phyloP scores from a whole-genome alignment of 176 grass and related monocot genomes.

The Pontederia paniculata region DNA sequence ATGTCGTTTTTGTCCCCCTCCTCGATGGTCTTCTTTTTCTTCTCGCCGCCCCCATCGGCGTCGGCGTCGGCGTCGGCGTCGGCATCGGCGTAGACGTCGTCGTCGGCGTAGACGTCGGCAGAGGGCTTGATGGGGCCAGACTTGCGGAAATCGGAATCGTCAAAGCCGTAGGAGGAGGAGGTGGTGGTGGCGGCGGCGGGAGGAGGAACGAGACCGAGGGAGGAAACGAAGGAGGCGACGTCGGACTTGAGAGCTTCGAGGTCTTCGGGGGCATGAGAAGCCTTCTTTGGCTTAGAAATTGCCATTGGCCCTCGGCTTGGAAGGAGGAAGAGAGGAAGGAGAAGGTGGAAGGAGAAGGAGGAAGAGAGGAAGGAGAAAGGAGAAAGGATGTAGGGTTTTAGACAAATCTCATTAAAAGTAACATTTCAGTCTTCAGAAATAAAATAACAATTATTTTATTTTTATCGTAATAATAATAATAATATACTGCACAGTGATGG shows the following conservation, averaged over 20 bases:
- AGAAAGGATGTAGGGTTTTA: not conserved
- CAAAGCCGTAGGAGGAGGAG: constrained; percentile 44
- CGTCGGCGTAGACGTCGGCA: constrained; percentile 17
- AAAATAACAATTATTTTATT: no score
- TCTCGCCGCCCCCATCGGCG: not conserved
- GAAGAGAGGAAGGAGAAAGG: constrained; percentile 8
- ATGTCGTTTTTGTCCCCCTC: not conserved
- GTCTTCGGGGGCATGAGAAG: constrained; percentile 19
- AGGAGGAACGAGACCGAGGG: constrained; percentile 45
- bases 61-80: not conserved
- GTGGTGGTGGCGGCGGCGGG: not conserved
- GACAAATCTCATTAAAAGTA: no score
- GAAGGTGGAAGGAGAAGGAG: constrained; percentile 16
- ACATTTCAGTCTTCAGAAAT: no score
- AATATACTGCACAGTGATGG: no score
- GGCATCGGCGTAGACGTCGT: constrained; percentile 9
- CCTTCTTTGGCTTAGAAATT: constrained; percentile 21
- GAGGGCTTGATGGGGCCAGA: constrained; percentile 38
- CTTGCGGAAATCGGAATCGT: constrained; percentile 88
- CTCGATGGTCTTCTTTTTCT: constrained; percentile 6
- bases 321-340: not conserved
- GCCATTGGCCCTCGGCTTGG: constrained; percentile 9
- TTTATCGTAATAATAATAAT: no score
- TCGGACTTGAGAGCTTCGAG: constrained; percentile 66
- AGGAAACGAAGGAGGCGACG: constrained; percentile 73